phyloP scores from a whole-genome alignment of 257 asterid genomes.

The Rauvolfia tetraphylla region DNA sequence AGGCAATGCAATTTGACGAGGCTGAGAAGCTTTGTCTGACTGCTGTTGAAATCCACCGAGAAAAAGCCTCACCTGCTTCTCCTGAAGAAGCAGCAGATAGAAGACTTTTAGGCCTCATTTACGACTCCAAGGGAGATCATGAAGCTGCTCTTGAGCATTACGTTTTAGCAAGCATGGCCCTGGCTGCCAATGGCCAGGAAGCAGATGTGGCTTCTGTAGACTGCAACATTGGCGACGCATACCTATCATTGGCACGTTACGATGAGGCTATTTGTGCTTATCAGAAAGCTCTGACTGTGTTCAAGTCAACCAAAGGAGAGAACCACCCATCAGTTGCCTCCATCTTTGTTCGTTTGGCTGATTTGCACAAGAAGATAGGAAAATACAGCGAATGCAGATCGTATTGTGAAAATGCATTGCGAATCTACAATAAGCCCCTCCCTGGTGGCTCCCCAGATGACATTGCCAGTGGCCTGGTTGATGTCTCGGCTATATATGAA shows the following conservation, averaged over 20 bases:
- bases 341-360: conserved; percentile 72
- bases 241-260: conserved; percentile 58
- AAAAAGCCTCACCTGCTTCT: conserved; percentile 41
- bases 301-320: conserved; percentile 67
- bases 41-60: conserved; percentile 73
- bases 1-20: conserved; percentile 80
- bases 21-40: conserved; percentile 69
- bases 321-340: conserved; percentile 74
- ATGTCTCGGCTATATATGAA: conserved; percentile 42
- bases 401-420: conserved; percentile 68
- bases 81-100: conserved; percentile 86
- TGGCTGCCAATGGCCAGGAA: conserved; percentile 65
- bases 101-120: conserved; percentile 79
- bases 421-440: conserved; percentile 51
- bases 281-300: conserved; percentile 61
- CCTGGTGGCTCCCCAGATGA: conserved; percentile 57
- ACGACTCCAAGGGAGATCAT: conserved; percentile 72
- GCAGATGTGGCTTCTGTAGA: conserved; percentile 75
- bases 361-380: conserved; percentile 74
- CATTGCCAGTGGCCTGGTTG: conserved; percentile 68
- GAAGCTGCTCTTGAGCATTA: conserved; percentile 87
- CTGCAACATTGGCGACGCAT: conserved; percentile 81
- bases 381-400: conserved; percentile 66
- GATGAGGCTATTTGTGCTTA: conserved; percentile 82
- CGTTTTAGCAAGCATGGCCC: conserved; percentile 78